These are phyloP conservation scores for Ammopiptanthus mongolicus DNA, from an alignment of 306 rosid genomes.

Conservation along the genomic window DNA sequence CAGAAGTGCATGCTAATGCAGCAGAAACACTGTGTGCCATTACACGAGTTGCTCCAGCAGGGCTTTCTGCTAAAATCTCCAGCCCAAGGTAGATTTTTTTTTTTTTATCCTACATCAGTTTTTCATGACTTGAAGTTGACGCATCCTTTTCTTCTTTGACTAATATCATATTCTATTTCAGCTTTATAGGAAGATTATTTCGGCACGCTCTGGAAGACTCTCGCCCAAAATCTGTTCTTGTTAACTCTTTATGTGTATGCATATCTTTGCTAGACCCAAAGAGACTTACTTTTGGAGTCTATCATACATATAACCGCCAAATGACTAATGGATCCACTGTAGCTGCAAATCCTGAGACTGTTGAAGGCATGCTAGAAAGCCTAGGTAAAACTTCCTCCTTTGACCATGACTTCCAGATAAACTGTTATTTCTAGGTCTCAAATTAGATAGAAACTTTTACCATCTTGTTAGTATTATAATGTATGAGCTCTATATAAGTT, in stretches of 20 bases:
- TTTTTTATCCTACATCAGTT: not conserved
- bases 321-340: conserved; percentile 50
- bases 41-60: conserved; percentile 92
- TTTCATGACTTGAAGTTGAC: not conserved
- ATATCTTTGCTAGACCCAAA: conserved; percentile 94
- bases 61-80: conserved; percentile 70
- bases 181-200: conserved; percentile 90
- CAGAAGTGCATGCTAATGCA: conserved; percentile 94
- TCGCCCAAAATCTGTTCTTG: conserved; percentile 90
- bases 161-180: conserved; percentile 30
- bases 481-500: not conserved
- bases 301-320: conserved; percentile 71
- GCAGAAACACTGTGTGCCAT: conserved; percentile 96
- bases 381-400: conserved; percentile 47
- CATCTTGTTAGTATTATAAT: not conserved
- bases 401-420: not conserved
- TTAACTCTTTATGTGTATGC: conserved; percentile 86
- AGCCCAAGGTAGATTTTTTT: conserved; percentile 64
- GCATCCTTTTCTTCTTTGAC: not conserved
- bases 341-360: conserved; percentile 82
- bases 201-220: conserved; percentile 86
- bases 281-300: conserved; percentile 63
- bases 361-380: conserved; percentile 98
- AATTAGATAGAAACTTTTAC: not conserved
- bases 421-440: not conserved